Base-by-base conservation (phyloP, 306 rosid species). In the Mimosa bimucronata region DNA sequence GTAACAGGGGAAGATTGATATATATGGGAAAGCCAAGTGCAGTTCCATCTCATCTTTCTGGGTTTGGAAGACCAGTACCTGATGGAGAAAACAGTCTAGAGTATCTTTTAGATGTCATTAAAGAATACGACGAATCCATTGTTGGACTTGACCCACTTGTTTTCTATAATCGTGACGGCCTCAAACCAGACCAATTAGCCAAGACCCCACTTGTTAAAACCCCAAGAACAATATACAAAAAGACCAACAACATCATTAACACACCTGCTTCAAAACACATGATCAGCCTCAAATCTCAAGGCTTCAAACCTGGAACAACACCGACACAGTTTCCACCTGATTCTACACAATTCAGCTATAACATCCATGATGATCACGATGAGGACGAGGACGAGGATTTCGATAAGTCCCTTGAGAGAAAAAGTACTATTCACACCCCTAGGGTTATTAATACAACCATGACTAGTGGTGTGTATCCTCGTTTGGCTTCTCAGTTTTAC, bases 51-150 rank as follows among this genome's bases (percentile, higher is more conserved):
- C 88, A 92, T 82, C 89, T 94, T 61, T 61, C 84, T 1, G 88
- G 93, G 84, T 92, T 94, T 79, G 97, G 97, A 84, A 92, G 97
- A 79, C 90, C 97, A 5, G 86, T 92, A 2, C 98, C 98, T 3
- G 94, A 92, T 5, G 87, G 91, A 28, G 98, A 92, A 73, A 91
- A 91, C 83, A 74, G 82, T 61, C 73, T 92, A 2, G 97, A 94
- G 82, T 92, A 94, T 84, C 89, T 94, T 21, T 79, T 94, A 19
- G 98, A 94, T 76, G 97, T 92, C 25, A 91, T 94, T 28, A 90
- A 75, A 81, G 98, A 92, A 83, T 91, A 86, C 45, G 98, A 94
- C 57, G 97, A 92, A 72, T 89, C 98, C 40, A 90, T 85, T 0
- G 87, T 92, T 65, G 98, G 97, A 26, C 88, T 92, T 53, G 98